phyloP scores from a whole-genome alignment of 164 flowering plant genomes.

The Chimonanthus salicifolius region DNA sequence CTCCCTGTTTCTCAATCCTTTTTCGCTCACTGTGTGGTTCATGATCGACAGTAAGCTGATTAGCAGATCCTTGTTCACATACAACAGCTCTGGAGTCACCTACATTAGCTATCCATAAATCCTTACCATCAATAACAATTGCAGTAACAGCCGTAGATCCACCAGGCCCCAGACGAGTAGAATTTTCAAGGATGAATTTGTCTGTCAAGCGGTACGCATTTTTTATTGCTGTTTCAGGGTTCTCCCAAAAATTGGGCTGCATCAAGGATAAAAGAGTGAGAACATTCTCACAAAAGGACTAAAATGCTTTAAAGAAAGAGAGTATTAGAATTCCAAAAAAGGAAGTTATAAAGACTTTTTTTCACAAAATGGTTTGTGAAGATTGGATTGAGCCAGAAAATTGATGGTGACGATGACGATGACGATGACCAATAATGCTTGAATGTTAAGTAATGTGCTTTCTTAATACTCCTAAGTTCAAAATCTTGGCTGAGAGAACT shows the following conservation, averaged over 20 bases:
- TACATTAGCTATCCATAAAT: slow-evolving; percentile 55
- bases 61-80: slow-evolving; percentile 41
- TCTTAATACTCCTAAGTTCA: too few relatives aligned
- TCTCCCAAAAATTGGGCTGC: slow-evolving; percentile 59
- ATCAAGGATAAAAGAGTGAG: background rate
- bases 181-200: slow-evolving; percentile 42
- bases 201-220: slow-evolving; percentile 57
- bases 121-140: slow-evolving; percentile 55
- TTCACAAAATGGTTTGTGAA: too few relatives aligned
- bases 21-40: slow-evolving; percentile 53
- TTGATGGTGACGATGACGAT: too few relatives aligned
- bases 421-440: too few relatives aligned
- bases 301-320: too few relatives aligned
- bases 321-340: too few relatives aligned
- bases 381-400: too few relatives aligned
- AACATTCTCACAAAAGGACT: background rate
- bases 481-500: too few relatives aligned
- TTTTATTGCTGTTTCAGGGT: slow-evolving; percentile 45
- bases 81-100: slow-evolving; percentile 72
- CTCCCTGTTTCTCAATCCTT: slow-evolving; percentile 58
- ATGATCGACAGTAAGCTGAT: slow-evolving; percentile 62
- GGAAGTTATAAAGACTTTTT: too few relatives aligned
- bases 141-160: slow-evolving; percentile 82
- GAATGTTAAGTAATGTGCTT: too few relatives aligned
- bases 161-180: slow-evolving; percentile 50